Evolutionary conservation across 2,329 filamentous ascomycete genomes (phyloP), one percentile per base, ranked within the genome.

Genomic region (Septoria linicola): DNA sequence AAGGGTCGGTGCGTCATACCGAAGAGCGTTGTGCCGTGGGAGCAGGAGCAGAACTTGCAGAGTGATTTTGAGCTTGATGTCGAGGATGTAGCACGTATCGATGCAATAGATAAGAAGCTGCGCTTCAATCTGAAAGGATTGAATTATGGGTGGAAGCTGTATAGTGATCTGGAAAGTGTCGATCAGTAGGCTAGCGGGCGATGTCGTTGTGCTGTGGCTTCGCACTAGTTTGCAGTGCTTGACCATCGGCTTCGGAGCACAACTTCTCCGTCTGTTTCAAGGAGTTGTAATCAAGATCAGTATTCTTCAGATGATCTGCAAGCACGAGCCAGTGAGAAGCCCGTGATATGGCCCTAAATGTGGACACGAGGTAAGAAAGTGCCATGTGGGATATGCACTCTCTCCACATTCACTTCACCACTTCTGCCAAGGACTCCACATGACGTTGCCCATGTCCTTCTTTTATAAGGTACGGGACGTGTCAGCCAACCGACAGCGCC

Each of bases 61-160:
- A 52, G 52, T n/a, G 57, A 63, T 45, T 63, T 63, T 35, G 50
- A 49, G 11, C 35, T 60, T 76, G 48, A 79, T 79, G 40, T 53
- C 78, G 64, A 70, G 67, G 57, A 80, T 79, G 75, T 78, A 76
- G 64, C 68, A 17, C 71, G 10, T 41, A 69, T 61, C n/a, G 52
- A 45, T 73, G 11, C 42, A 14, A 39, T 74, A 8, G 73, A 70
- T 43, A 63, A 69, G 5, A 59, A 64, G 43, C 54, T 48, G 41
- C 36, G 61, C 17, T 30, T 65, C 45, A 64, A 59, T 34, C 37
- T 54, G 32, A 51, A 54, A 21, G 62, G 62, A 3, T 25, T 55
- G 35, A 46, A 55, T 34, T 46, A 55, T 42, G 54, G 55, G 17
- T 65, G 59, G 59, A 58, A 52, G 34, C 35, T 65, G 30, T 65